Conservation (phyloP, 192 early-diverging fungal genomes). For the Coemansia aciculifera region DNA sequence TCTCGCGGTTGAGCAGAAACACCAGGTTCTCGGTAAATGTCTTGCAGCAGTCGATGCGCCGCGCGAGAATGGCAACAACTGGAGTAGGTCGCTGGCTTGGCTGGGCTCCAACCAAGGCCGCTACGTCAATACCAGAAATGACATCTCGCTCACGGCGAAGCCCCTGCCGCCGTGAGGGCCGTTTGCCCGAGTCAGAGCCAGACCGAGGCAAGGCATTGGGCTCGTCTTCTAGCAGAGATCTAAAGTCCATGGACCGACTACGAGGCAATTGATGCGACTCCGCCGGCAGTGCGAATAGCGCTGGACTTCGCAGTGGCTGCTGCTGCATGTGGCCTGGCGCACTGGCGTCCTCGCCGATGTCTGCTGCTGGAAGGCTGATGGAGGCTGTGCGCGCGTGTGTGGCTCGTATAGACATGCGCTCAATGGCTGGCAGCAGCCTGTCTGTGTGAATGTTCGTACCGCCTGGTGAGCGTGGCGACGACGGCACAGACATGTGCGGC, state of each 20-base stretch:
- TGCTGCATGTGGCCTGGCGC: not conserved
- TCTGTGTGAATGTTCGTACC: slow-evolving; percentile 1
- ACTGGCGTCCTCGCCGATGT: not conserved
- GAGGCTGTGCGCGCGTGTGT: slow-evolving; percentile 15
- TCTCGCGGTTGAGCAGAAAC: slow-evolving; percentile 89
- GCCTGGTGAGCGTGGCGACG: slow-evolving; percentile 7
- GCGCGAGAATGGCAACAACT: slow-evolving; percentile 38
- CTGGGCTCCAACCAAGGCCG: not conserved
- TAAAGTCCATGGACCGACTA: slow-evolving; percentile 50
- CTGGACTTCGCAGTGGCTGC: not conserved
- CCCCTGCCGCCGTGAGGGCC: not conserved
- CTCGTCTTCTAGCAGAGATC: not conserved
- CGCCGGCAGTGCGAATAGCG: slow-evolving; percentile 7
- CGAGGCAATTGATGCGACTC: slow-evolving; percentile 28
- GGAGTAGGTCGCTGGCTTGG: slow-evolving; percentile 14
- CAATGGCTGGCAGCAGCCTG: not conserved
- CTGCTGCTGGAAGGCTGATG: not conserved
- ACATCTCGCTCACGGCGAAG: not conserved
- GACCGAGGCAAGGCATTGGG: not conserved
- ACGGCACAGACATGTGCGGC: not conserved
- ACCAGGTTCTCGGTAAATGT: slow-evolving; percentile 88
- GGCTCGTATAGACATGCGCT: slow-evolving; percentile 1
- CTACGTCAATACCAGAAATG: not conserved
- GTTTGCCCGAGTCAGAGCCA: not conserved
- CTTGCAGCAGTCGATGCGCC: slow-evolving; percentile 58